These are phyloP conservation scores for Cucurbita moschata DNA, from an alignment of 306 rosid species.

Conservation along the genomic window DNA sequence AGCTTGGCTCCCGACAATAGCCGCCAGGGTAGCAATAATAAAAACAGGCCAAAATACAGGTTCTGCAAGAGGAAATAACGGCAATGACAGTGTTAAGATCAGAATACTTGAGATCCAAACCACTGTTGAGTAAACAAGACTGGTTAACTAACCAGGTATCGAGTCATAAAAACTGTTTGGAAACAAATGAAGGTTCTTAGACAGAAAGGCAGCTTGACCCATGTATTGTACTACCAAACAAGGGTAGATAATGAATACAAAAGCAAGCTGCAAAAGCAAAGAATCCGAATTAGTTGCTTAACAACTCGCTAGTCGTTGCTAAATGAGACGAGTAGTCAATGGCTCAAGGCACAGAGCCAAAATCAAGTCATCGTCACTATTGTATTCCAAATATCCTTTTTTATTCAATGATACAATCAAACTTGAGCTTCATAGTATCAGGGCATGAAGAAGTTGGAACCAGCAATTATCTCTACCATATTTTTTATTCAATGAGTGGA, in stretches of 20 bases:
- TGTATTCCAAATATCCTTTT: background rate
- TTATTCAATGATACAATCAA: no score
- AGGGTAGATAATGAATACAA: slow-evolving; percentile 59
- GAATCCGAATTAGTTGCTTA: background rate
- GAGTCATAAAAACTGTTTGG: slow-evolving; percentile 48
- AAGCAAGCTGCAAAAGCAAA: slow-evolving; percentile 55
- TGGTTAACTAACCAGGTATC: slow-evolving; percentile 50
- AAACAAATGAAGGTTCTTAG: slow-evolving; percentile 28
- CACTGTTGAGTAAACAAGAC: slow-evolving; percentile 1
- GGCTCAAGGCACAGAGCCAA: background rate
- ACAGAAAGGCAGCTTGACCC: slow-evolving; percentile 89
- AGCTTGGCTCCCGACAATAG: slow-evolving; percentile 91
- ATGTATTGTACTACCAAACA: slow-evolving; percentile 81
- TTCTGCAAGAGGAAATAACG: slow-evolving; percentile 23
- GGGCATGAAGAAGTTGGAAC: background rate
- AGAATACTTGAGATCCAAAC: background rate
- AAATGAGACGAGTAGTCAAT: background rate
- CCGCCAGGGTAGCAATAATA: slow-evolving; percentile 63
- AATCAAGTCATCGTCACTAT: background rate
- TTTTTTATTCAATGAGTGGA: background rate
- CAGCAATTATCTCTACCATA: background rate
- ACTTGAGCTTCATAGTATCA: background rate
- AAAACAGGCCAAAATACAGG: slow-evolving; percentile 78
- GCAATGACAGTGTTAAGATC: slow-evolving; percentile 8
- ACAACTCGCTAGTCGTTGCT: background rate